These are phyloP conservation scores for Ganoderma multipileum DNA, from an alignment of 1,284 basidiomycete species.

Conservation along the genomic window DNA sequence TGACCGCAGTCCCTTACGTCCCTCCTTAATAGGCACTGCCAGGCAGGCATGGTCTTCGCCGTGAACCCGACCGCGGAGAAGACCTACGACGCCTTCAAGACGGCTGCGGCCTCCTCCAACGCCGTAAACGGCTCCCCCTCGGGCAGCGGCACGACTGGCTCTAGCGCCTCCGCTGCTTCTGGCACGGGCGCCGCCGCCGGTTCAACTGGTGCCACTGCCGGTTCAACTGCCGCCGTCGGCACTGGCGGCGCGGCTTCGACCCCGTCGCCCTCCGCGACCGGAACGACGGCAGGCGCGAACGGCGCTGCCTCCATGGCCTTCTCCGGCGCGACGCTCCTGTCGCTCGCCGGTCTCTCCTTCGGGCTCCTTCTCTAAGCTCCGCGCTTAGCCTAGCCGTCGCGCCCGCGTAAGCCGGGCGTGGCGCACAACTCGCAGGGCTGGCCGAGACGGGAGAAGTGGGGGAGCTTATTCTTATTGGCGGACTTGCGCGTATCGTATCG, in stretches of 20 bases:
- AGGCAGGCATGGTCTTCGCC: slow-evolving; percentile 49
- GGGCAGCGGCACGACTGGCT: slow-evolving; percentile 13
- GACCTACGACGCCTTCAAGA: slow-evolving; percentile 44
- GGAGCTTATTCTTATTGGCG: slow-evolving; percentile 12
- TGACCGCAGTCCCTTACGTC: slow-evolving; percentile 1
- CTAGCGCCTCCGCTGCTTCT: slow-evolving; percentile 24
- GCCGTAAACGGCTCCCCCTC: slow-evolving; percentile 27
- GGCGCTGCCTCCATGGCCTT: slow-evolving; percentile 34
- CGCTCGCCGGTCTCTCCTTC: slow-evolving; percentile 43
- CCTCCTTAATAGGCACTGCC: slow-evolving; percentile 40
- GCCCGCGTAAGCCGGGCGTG: slow-evolving; percentile 26
- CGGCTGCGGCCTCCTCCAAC: slow-evolving; percentile 41
- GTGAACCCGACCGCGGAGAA: slow-evolving; percentile 44
- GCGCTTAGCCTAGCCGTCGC: slow-evolving; percentile 3
- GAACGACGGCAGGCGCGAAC: slow-evolving; percentile 14
- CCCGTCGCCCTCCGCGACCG: slow-evolving; percentile 27
- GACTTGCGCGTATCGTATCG: slow-evolving; percentile 6
- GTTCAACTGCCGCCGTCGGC: slow-evolving; percentile 22
- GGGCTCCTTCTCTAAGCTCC: slow-evolving; percentile 43
- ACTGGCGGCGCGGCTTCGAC: slow-evolving; percentile 19
- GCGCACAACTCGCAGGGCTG: slow-evolving; percentile 19
- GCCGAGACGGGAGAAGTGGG: not conserved
- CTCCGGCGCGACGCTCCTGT: slow-evolving; percentile 40
- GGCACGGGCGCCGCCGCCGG: not conserved
- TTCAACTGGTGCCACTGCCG: not conserved